Evolutionary conservation across 2,329 filamentous ascomycete species (phyloP), one percentile per base, ranked within the genome.

Genomic region (Gremmenia infestans): DNA sequence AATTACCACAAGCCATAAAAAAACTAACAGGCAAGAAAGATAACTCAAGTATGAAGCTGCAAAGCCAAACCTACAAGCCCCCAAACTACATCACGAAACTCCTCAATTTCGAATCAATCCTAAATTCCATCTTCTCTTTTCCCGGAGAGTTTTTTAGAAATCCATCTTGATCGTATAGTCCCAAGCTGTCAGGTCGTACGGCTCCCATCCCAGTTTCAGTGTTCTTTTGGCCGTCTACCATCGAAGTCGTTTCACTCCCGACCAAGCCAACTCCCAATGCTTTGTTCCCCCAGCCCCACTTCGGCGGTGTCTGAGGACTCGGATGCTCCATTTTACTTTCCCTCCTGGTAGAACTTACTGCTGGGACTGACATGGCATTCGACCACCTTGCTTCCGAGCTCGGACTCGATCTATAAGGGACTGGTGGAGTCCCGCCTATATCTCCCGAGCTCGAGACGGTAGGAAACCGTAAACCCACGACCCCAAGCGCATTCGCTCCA

Each of bases 111-210:
- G 28, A 9, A 28, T 7, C 28, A 28, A 7, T 28, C 37, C 37
- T 8, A 17, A 12, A 40, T 19, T 49, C 48, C n/a, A 49, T 15
- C 22, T 22, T 28, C 48, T 56, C 47, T 40, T 53, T 54, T 7
- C 48, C 53, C 32, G 64, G 65, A 35, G 59, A 63, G 46, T 50
- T 54, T 22, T 36, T 65, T 50, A 65, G 48, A 45, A 67, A 66
- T 1, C 64, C 65, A 17, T 61, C 57, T 35, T 64, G 51, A 56
- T 67, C 64, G 56, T 67, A 67, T 9, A 63, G 22, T 2, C 58
- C 63, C 3, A 62, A 32, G 50, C 64, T 64, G 4, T 53, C 49
- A 1, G 55, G 54, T 12, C 56, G 40, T 50, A n/a, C 48, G 8
- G 12, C 32, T 36, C 32, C 14, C 17, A 17, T 8, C 12, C 48